These are phyloP conservation scores for Mortierella sp. DNA, from an alignment of 371 early-diverging fungal species.

Conservation along the genomic window DNA sequence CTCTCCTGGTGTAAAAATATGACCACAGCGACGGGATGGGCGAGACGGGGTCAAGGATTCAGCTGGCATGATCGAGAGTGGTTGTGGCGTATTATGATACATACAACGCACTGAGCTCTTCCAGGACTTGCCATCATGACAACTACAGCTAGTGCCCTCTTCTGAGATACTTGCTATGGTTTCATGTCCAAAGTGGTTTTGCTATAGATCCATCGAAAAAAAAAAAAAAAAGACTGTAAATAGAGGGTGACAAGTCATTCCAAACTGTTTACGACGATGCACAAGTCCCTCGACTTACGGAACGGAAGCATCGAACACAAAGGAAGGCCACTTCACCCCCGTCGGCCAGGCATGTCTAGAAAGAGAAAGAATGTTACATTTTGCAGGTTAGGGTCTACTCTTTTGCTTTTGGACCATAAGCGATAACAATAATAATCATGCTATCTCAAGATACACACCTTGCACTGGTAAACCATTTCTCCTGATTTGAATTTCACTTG, in stretches of 20 bases:
- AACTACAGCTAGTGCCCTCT: constrained; percentile 24
- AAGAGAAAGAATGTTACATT: background rate
- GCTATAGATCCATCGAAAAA: constrained; percentile 7
- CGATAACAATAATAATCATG: too few species aligned
- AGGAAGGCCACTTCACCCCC: constrained; percentile 4
- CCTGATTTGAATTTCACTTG: constrained; percentile 26
- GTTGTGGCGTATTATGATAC: constrained; percentile 15
- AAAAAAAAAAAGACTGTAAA: background rate
- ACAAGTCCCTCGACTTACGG: constrained; percentile 13
- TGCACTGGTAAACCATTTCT: constrained; percentile 33
- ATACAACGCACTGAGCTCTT: constrained; percentile 12
- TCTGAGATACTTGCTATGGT: constrained; percentile 14
- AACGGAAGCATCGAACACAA: constrained; percentile 43
- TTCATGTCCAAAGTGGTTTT: constrained; percentile 37
- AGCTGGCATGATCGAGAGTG: background rate
- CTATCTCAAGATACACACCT: too few species aligned
- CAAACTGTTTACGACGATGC: background rate
- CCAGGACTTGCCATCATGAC: constrained; percentile 32
- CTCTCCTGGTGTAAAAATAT: constrained; percentile 37
- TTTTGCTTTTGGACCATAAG: background rate
- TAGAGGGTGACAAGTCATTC: background rate
- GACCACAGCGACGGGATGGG: constrained; percentile 18
- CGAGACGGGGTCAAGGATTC: too few species aligned
- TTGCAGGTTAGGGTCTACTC: background rate
- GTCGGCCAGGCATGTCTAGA: constrained; percentile 18